Evolutionary conservation across 2,329 filamentous ascomycete genomes (phyloP).

Genomic region (Alternaria brassicae): DNA sequence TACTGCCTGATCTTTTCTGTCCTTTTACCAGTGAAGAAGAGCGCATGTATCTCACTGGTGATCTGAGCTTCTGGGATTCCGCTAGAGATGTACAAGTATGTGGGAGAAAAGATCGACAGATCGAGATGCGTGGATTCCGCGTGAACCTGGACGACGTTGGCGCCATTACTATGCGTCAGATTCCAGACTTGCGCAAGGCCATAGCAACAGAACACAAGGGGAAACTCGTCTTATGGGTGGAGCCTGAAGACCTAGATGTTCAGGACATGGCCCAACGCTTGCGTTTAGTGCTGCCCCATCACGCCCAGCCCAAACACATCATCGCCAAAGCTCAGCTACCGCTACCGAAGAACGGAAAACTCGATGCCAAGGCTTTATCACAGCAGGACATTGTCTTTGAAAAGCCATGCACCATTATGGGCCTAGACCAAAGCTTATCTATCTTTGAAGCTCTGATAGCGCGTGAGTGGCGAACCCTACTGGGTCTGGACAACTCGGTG

Average conservation of each 20-base stretch:
- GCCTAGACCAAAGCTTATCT: too few relatives aligned
- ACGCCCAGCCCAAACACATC: too few relatives aligned
- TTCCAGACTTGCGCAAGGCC: conserved; percentile 9
- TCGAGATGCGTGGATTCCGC: conserved; percentile 51
- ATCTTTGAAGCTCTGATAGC: too few relatives aligned
- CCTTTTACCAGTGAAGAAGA: conserved; percentile 40
- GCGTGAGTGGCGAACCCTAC: too few relatives aligned
- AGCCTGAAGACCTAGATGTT: background rate
- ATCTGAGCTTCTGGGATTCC: conserved; percentile 48
- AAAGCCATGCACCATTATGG: too few relatives aligned
- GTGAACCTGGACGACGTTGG: conserved; percentile 54
- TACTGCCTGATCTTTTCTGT: conserved; percentile 38
- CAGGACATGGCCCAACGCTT: too few relatives aligned
- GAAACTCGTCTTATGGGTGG: conserved; percentile 38
- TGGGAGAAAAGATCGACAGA: conserved; percentile 54
- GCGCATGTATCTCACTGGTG: conserved; percentile 55
- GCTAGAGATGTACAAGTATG: conserved; percentile 49
- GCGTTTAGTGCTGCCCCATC: background rate
- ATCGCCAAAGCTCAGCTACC: background rate
- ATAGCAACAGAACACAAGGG: conserved; percentile 34
- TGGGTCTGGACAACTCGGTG: too few relatives aligned
- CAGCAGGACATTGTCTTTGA: too few relatives aligned
- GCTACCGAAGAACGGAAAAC: background rate
- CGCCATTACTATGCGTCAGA: conserved; percentile 26
- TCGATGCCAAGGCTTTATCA: background rate